Percentiles rank a stretch among this genome's conserved stretches.
Conservation (phyloP, 805 yeast species). For the Scheffersomyces spartinae region DNA sequence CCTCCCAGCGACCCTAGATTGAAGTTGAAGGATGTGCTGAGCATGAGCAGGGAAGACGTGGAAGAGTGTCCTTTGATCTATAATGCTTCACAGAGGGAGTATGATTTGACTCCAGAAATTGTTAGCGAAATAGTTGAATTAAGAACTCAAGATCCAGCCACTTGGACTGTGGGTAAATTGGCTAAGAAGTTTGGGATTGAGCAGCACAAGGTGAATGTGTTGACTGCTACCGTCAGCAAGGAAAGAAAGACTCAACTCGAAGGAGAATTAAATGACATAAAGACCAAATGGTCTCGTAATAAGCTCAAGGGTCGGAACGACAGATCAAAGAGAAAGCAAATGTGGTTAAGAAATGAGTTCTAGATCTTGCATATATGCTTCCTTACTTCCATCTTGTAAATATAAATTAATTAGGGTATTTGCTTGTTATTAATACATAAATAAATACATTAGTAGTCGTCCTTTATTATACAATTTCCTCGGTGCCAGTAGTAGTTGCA, state of each 20-base stretch:
- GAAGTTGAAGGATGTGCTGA: conserved; percentile 13
- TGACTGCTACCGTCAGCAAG: conserved; percentile 35
- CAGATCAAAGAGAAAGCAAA: conserved; percentile 42
- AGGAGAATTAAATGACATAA: conserved; percentile 31
- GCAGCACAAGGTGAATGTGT: conserved; percentile 17
- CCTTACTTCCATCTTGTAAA: too few relatives aligned
- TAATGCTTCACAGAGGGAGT: conserved; percentile 27
- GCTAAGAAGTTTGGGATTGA: conserved; percentile 51
- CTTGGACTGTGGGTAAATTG: conserved; percentile 51
- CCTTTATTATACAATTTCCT: too few relatives aligned
- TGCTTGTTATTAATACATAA: too few relatives aligned
- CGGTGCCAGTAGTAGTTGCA: too few relatives aligned
- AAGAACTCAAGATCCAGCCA: conserved; percentile 45
- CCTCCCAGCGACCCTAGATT: conserved; percentile 52
- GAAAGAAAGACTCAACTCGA: conserved; percentile 35
- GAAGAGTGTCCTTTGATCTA: conserved; percentile 30
- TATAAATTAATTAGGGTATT: too few relatives aligned
- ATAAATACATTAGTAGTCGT: too few relatives aligned
- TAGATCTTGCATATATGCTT: too few relatives aligned
- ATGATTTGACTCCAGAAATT: conserved; percentile 46
- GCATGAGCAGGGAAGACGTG: conserved; percentile 19
- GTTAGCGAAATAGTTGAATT: conserved; percentile 45
- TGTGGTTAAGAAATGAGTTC: conserved; percentile 58
- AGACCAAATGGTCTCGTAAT: conserved; percentile 37
- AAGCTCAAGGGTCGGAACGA: conserved; percentile 42